These are phyloP conservation scores for Coemansia sp. DNA, from an alignment of 192 early-diverging fungal species.

Conservation along the genomic window DNA sequence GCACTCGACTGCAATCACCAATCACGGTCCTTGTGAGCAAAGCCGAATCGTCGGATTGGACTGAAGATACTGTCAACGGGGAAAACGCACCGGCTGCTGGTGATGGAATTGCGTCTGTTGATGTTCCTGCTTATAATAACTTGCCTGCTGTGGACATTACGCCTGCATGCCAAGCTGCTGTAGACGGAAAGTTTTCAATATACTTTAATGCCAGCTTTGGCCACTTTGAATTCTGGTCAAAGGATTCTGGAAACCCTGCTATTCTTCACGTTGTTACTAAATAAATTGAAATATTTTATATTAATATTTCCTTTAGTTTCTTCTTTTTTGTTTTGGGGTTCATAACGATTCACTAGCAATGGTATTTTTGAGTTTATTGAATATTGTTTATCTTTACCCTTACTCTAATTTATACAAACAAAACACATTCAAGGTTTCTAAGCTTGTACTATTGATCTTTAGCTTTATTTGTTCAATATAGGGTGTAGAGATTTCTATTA, in stretches of 20 bases:
- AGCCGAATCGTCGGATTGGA: conserved; percentile 29
- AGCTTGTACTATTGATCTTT: no score
- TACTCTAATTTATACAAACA: no score
- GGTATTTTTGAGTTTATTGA: no score
- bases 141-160: conserved; percentile 32
- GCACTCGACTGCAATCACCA: conserved; percentile 14
- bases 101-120: conserved; percentile 19
- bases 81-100: conserved; percentile 32
- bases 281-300: not conserved
- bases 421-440: no score
- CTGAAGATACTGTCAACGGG: conserved; percentile 33
- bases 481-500: no score
- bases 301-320: not conserved
- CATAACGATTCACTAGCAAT: no score
- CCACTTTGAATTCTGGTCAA: conserved; percentile 44
- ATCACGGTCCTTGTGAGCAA: conserved; percentile 19
- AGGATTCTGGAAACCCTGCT: conserved; percentile 51
- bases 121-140: conserved; percentile 32
- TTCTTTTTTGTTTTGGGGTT: no score
- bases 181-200: conserved; percentile 1
- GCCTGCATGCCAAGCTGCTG: conserved; percentile 28
- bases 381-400: no score
- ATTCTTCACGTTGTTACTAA: conserved; percentile 31
- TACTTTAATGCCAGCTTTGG: conserved; percentile 18
- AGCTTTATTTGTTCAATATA: no score